Conservation (phyloP, 2,329 filamentous ascomycete species). For the Fusarium azukiicola region DNA sequence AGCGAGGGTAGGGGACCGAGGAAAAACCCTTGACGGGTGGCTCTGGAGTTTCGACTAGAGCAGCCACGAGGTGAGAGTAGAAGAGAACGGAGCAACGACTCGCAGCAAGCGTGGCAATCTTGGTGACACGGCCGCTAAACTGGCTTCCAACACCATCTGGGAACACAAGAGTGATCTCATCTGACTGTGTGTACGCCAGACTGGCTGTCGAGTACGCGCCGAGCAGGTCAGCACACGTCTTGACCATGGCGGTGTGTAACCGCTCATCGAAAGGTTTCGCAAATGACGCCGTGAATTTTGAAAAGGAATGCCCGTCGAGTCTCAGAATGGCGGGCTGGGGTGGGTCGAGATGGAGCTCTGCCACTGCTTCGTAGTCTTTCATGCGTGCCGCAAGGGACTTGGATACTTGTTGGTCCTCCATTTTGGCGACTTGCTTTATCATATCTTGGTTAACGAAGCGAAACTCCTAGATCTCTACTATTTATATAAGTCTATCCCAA, state of each 20-base stretch:
- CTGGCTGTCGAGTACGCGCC: constrained; percentile 29
- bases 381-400: constrained; percentile 34
- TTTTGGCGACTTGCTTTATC: neutral
- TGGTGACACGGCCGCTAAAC: constrained; percentile 40
- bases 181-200: constrained; percentile 43
- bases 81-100: constrained; percentile 42
- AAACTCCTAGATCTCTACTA: neutral
- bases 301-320: constrained; percentile 45
- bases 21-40: constrained; percentile 28
- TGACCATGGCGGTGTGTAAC: constrained; percentile 42
- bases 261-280: constrained; percentile 40
- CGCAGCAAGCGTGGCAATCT: constrained; percentile 40
- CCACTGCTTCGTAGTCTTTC: constrained; percentile 39
- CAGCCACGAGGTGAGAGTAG: constrained; percentile 36
- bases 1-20: constrained; percentile 30
- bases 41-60: constrained; percentile 31
- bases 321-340: constrained; percentile 39
- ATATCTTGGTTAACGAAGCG: neutral
- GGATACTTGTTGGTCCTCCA: constrained; percentile 2
- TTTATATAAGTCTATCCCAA: neutral
- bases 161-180: constrained; percentile 45
- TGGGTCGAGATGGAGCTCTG: constrained; percentile 31
- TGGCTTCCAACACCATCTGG: constrained; percentile 38
- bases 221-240: constrained; percentile 40
- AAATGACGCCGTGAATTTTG: constrained; percentile 41